Percentiles rank a stretch among this genome's conserved stretches.
Evolutionary conservation across 306 rosid genomes (phyloP).

Genomic region (Cucurbita maxima): DNA sequence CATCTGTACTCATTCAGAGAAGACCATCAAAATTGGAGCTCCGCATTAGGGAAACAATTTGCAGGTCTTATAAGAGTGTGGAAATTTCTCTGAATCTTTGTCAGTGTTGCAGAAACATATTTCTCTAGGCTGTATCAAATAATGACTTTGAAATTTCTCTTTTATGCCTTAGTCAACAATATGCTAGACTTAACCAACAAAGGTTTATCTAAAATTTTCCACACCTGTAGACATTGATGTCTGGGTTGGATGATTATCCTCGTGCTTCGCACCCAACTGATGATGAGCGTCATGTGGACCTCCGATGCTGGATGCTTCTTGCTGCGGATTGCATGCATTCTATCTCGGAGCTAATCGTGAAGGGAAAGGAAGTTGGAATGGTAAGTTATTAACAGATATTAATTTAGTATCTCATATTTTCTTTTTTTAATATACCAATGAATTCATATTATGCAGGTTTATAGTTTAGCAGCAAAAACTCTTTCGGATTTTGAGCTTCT

Average conservation of each 20-base stretch:
- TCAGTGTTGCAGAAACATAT: not conserved
- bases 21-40: not conserved
- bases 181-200: not conserved
- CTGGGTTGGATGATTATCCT: conserved; percentile 97
- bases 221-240: conserved; percentile 57
- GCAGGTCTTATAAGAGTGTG: not conserved
- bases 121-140: not conserved
- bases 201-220: not conserved
- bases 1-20: not conserved
- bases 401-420: not conserved
- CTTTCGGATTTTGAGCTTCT: conserved; percentile 61
- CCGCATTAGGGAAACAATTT: not conserved
- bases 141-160: not conserved
- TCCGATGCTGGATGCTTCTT: conserved; percentile 93
- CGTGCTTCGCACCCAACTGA: conserved; percentile 84
- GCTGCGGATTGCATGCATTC: conserved; percentile 40
- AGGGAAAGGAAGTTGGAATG: conserved; percentile 24
- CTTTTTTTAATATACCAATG: not conserved
- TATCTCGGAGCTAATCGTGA: not conserved
- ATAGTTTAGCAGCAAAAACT: conserved; percentile 38
- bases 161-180: not conserved
- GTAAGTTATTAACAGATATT: conserved; percentile 18
- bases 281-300: conserved; percentile 87
- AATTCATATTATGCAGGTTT: conserved; percentile 45
- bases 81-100: not conserved